Conservation (phyloP, 2,329 filamentous ascomycete species). For the Fusarium sp. region DNA sequence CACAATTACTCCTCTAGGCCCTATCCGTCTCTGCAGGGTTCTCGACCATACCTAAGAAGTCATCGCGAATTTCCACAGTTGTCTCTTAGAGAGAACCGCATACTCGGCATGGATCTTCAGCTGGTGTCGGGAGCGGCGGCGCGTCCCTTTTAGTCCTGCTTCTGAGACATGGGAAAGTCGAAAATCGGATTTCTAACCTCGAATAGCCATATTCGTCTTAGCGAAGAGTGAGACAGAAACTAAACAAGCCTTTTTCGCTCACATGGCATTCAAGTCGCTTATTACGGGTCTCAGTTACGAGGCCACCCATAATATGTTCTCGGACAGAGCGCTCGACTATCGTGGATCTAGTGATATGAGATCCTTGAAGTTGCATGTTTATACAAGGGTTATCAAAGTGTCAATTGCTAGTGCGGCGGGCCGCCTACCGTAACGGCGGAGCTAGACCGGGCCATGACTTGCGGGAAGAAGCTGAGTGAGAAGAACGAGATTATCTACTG, state of each 20-base stretch:
- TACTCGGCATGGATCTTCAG: constrained; percentile 17
- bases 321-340: constrained; percentile 23
- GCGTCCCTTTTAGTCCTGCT: constrained; percentile 16
- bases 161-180: constrained; percentile 27
- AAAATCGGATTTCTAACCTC: constrained; percentile 13
- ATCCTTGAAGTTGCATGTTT: constrained; percentile 33
- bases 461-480: constrained; percentile 4
- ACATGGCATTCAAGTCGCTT: constrained; percentile 7
- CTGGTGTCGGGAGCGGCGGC: constrained; percentile 19
- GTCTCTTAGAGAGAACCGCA: constrained; percentile 1
- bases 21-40: background rate
- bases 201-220: background rate
- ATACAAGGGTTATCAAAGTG: constrained; percentile 7
- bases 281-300: constrained; percentile 2
- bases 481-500: background rate
- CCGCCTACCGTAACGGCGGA: background rate
- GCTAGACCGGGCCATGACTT: constrained; percentile 6
- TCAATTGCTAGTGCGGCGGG: background rate
- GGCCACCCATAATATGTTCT: background rate
- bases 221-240: background rate
- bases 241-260: constrained; percentile 20
- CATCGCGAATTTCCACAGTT: constrained; percentile 8
- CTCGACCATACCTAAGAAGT: constrained; percentile 18
- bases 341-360: constrained; percentile 16
- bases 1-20: background rate